Conservation (phyloP, 2,329 filamentous ascomycete species). For the Bimuria novae-zelandiae region DNA sequence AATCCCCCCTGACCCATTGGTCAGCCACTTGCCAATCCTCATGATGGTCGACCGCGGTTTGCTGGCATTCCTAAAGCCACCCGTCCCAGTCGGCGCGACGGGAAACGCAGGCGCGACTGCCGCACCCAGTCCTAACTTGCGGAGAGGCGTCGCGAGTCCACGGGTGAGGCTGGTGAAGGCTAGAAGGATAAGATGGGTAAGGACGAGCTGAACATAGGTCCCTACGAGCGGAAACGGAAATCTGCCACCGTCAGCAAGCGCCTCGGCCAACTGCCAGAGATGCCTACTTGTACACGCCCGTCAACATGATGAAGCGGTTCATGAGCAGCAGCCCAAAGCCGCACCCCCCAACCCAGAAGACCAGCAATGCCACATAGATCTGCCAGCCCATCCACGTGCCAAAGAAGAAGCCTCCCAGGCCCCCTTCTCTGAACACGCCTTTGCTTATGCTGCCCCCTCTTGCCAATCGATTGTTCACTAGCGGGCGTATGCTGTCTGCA, state of each 20-base stretch:
- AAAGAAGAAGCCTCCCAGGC: conserved; percentile 55
- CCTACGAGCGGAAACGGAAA: conserved; percentile 59
- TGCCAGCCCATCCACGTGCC: conserved; percentile 54
- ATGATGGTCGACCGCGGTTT: conserved; percentile 22
- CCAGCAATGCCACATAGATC: conserved; percentile 53
- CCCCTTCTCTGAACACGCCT: conserved; percentile 46
- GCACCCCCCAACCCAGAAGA: conserved; percentile 55
- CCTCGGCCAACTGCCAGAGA: neutral
- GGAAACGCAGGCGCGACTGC: conserved; percentile 51
- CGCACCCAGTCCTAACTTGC: conserved; percentile 50
- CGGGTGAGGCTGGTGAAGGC: conserved; percentile 55
- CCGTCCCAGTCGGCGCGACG: conserved; percentile 32
- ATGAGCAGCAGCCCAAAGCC: conserved; percentile 54
- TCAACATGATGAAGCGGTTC: conserved; percentile 58
- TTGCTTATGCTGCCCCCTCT: conserved; percentile 22
- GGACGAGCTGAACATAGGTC: conserved; percentile 56
- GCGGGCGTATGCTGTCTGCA: conserved; percentile 44
- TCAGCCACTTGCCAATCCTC: conserved; percentile 42
- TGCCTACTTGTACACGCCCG: conserved; percentile 51
- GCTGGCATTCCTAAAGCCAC: conserved; percentile 32
- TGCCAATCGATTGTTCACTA: conserved; percentile 42
- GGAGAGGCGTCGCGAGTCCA: conserved; percentile 49
- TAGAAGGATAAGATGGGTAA: conserved; percentile 55
- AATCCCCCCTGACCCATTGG: conserved; percentile 53
- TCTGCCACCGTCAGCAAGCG: conserved; percentile 38